phyloP scores from a whole-genome alignment of 805 yeast genomes.

The Schwanniomyces vanrijiae region DNA sequence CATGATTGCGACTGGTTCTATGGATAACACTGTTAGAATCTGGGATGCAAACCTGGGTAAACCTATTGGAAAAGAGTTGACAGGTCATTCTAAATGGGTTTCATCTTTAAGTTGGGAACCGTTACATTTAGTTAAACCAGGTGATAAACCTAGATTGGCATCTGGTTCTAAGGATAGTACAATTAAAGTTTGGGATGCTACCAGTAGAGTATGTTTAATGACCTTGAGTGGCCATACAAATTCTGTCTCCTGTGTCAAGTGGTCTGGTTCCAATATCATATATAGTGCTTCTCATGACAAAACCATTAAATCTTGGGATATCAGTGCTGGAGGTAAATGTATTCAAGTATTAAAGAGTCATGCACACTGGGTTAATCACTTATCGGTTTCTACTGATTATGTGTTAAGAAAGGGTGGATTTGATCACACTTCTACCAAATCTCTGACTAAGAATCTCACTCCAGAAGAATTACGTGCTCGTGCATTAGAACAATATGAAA shows the following conservation, averaged over 20 bases:
- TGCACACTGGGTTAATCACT: conserved; percentile 97
- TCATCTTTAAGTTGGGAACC: conserved; percentile 95
- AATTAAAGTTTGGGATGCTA: conserved; percentile 84
- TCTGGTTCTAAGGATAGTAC: conserved; percentile 93
- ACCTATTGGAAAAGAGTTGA: conserved; percentile 67
- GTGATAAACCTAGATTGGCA: conserved; percentile 69
- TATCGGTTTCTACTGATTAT: conserved; percentile 87
- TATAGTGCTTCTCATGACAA: conserved; percentile 95
- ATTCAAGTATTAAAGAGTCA: conserved; percentile 80
- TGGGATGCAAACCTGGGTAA: conserved; percentile 84
- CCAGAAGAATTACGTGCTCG: conserved; percentile 35
- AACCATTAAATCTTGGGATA: conserved; percentile 90
- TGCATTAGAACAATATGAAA: conserved; percentile 63
- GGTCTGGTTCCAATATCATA: conserved; percentile 88
- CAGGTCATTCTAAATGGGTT: conserved; percentile 88
- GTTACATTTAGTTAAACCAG: conserved; percentile 68
- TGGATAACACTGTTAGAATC: conserved; percentile 85
- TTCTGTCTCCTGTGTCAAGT: conserved; percentile 91
- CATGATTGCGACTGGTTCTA: conserved; percentile 90
- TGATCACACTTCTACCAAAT: conserved; percentile 62
- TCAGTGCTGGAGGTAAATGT: conserved; percentile 68
- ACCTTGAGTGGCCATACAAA: conserved; percentile 86
- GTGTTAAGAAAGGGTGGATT: conserved; percentile 85
- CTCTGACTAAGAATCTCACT: conserved; percentile 19
- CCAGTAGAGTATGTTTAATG: conserved; percentile 59